phyloP scores from a whole-genome alignment of 306 rosid species.

The Inga laurina region DNA sequence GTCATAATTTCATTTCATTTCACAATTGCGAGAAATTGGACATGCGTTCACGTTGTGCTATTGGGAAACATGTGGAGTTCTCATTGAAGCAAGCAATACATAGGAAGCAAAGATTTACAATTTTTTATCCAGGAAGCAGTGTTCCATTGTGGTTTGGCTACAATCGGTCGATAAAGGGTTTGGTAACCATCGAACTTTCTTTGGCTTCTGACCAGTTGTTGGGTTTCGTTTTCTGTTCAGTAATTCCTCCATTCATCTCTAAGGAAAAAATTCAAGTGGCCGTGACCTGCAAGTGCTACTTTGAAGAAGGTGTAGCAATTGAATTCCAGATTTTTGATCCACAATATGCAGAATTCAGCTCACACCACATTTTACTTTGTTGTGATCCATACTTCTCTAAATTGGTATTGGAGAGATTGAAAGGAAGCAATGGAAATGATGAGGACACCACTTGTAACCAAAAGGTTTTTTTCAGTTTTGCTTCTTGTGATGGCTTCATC shows the following conservation, averaged over 20 bases:
- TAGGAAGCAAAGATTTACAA: not conserved
- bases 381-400: not conserved
- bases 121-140: slow-evolving; percentile 27
- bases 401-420: not conserved
- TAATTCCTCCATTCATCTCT: not conserved
- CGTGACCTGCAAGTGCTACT: not conserved
- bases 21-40: not conserved
- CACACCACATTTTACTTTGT: slow-evolving; percentile 21
- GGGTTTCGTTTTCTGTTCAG: not conserved
- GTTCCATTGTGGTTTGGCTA: slow-evolving; percentile 19
- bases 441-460: not conserved
- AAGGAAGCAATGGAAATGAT: not conserved
- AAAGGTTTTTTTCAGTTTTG: not conserved
- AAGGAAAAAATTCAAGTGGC: not conserved
- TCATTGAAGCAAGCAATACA: not conserved
- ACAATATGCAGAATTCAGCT: not conserved
- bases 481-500: not conserved
- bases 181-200: not conserved
- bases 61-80: not conserved
- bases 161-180: not conserved
- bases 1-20: not conserved
- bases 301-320: not conserved
- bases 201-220: not conserved
- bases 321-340: not conserved
- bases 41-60: not conserved